phyloP scores from a whole-genome alignment of 2,329 filamentous ascomycete species.

The Nigrospora oryzae region DNA sequence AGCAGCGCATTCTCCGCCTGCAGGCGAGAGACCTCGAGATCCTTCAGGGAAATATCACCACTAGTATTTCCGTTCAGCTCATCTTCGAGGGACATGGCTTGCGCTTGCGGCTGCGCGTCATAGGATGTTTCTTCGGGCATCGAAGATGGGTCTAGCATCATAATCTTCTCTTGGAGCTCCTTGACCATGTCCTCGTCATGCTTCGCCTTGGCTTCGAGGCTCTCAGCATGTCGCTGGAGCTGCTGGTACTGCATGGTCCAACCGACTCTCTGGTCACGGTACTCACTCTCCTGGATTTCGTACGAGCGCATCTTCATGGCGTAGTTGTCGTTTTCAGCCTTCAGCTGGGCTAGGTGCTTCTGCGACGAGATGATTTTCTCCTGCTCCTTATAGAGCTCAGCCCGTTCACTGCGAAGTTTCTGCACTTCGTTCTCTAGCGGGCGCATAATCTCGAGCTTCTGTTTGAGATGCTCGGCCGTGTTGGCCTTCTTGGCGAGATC shows the following conservation, averaged over 20 bases:
- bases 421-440: constrained; percentile 47
- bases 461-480: constrained; percentile 52
- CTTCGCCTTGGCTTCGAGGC: constrained; percentile 31
- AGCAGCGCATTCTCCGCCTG: constrained; percentile 54
- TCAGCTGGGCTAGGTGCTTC: constrained; percentile 24
- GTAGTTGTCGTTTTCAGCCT: constrained; percentile 21
- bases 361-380: constrained; percentile 16
- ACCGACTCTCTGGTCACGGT: constrained; percentile 33
- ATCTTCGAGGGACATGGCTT: constrained; percentile 38
- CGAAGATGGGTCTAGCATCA: constrained; percentile 21
- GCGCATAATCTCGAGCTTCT: constrained; percentile 51
- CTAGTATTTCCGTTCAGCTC: constrained; percentile 45
- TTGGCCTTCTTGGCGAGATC: constrained; percentile 55
- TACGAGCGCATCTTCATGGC: constrained; percentile 23
- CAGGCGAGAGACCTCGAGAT: constrained; percentile 46
- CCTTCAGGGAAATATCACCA: constrained; percentile 30
- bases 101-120: constrained; percentile 19
- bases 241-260: constrained; percentile 23
- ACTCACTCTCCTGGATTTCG: constrained; percentile 28
- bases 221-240: constrained; percentile 16
- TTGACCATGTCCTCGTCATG: constrained; percentile 45
- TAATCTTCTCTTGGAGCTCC: constrained; percentile 52
- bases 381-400: constrained; percentile 32
- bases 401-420: constrained; percentile 44
- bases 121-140: constrained; percentile 21